phyloP scores from a whole-genome alignment of 306 rosid genomes.

The Gleditsia sinensis region DNA sequence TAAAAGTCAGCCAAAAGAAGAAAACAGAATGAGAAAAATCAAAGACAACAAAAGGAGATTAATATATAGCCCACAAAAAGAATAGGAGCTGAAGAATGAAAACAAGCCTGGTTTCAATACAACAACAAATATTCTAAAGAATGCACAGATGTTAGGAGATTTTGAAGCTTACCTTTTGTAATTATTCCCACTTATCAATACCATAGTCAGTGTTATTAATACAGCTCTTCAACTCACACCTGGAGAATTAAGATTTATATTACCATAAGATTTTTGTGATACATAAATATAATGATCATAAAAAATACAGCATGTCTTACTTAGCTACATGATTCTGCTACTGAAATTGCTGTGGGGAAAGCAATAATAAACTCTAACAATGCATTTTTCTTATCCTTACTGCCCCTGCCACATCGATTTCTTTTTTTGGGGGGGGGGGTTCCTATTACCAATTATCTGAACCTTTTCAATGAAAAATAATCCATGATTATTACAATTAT shows the following conservation, averaged over 20 bases:
- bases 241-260: conserved; percentile 30
- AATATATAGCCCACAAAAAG: background rate
- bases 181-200: conserved; percentile 51
- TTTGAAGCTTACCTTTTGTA: conserved; percentile 40
- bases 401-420: background rate
- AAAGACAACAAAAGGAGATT: background rate
- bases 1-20: background rate
- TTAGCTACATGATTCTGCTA: background rate
- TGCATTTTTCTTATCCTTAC: background rate
- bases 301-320: background rate
- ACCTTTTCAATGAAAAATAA: background rate
- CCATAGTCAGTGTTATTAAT: conserved; percentile 37
- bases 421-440: background rate
- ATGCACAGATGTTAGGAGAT: background rate
- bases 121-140: conserved; percentile 8
- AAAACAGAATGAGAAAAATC: background rate
- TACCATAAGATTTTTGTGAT: background rate
- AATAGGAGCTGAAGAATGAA: conserved; percentile 16
- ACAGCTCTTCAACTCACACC: conserved; percentile 33
- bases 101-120: background rate
- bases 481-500: background rate
- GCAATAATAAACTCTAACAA: background rate
- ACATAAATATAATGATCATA: background rate
- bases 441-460: background rate
- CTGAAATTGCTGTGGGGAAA: background rate